Percentiles rank a stretch among this genome's conserved stretches.
Evolutionary conservation across 306 rosid species (phyloP).

Genomic region (Vachellia pachyceras): DNA sequence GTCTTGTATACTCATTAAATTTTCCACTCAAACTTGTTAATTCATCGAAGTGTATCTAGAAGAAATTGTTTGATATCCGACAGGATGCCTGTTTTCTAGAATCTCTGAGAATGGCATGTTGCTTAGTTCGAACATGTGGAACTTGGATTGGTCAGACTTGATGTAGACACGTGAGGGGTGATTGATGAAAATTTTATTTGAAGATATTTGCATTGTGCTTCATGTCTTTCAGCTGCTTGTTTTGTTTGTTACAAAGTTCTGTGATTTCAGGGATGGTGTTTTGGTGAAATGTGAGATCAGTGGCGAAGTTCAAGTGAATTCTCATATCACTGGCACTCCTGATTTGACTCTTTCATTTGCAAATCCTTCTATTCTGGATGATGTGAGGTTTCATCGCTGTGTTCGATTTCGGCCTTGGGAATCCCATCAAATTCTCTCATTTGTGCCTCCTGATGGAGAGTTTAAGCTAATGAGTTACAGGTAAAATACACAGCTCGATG

Average conservation of each 20-base stretch:
- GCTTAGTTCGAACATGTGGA: constrained; percentile 29
- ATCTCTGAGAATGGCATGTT: constrained; percentile 8
- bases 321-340: constrained; percentile 90
- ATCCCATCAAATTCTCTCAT: constrained; percentile 82
- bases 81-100: neutral
- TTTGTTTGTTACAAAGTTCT: constrained; percentile 12
- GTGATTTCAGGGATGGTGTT: constrained; percentile 76
- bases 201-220: constrained; percentile 14
- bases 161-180: neutral
- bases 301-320: constrained; percentile 94
- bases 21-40: constrained; percentile 12
- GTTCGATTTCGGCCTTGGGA: constrained; percentile 93
- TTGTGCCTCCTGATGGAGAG: constrained; percentile 97
- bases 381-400: constrained; percentile 94
- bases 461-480: constrained; percentile 96
- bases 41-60: constrained; percentile 14
- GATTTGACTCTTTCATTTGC: constrained; percentile 86
- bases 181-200: constrained; percentile 5
- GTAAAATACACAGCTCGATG: constrained; percentile 43
- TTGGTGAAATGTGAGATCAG: constrained; percentile 86
- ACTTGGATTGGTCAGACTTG: constrained; percentile 21
- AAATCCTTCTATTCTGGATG: constrained; percentile 87
- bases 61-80: neutral
- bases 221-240: constrained; percentile 23
- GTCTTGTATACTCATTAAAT: neutral